phyloP scores from a whole-genome alignment of 2,329 filamentous ascomycete species.

The Stemphylium beticola region DNA sequence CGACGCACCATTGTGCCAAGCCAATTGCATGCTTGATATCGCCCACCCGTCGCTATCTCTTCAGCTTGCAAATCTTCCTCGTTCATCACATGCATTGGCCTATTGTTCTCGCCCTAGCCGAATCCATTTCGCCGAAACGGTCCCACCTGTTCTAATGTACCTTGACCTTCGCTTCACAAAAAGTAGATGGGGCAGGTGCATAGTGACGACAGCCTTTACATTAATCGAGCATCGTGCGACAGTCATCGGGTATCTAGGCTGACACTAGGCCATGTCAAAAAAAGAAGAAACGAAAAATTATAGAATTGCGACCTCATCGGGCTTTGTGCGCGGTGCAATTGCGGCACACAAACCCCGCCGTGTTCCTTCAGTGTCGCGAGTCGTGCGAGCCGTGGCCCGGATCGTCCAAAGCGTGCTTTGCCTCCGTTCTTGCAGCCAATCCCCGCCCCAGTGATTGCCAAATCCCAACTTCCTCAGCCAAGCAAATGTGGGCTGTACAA shows the following conservation, averaged over 20 bases:
- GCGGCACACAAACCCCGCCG: background rate
- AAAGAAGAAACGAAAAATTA: background rate
- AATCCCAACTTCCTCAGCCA: background rate
- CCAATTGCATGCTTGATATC: background rate
- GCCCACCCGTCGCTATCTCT: conserved; percentile 1
- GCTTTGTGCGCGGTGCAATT: background rate
- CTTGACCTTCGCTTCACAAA: background rate
- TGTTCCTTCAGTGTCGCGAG: background rate
- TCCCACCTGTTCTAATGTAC: conserved; percentile 2
- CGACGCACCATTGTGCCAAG: background rate
- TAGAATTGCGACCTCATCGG: background rate
- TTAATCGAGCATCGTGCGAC: conserved; percentile 3
- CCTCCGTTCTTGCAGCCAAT: background rate
- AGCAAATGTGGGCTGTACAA: background rate
- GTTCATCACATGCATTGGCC: conserved; percentile 1
- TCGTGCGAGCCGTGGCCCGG: background rate
- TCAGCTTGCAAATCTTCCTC: conserved; percentile 1
- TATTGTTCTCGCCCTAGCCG: background rate
- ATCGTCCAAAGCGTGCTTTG: background rate
- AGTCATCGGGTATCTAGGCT: background rate
- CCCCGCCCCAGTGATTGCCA: conserved; percentile 1
- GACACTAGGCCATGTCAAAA: background rate
- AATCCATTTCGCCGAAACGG: background rate
- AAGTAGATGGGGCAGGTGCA: background rate
- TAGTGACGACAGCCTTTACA: background rate